Evolutionary conservation across 176 grass and related monocot species (phyloP), one percentile per base, ranked within the genome.

Genomic region (Triticum turgidum): DNA sequence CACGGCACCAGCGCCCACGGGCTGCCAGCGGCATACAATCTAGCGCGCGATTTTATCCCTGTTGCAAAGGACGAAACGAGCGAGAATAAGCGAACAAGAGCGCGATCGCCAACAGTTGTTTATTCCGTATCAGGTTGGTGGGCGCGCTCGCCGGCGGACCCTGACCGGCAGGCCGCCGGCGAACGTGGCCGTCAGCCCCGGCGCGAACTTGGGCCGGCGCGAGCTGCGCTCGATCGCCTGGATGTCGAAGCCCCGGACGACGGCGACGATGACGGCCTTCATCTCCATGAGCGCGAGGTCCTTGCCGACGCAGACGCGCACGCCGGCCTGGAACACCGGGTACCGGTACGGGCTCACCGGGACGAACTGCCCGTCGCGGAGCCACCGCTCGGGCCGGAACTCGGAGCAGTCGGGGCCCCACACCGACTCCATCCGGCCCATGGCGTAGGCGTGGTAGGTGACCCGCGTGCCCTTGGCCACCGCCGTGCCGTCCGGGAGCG

Each of bases 241-340:
- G 45, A 97, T 52, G 80, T 95, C 91, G 71, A 95, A 95, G 41
- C 81, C 69, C 24, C 82, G 80, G 42, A 98, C 82, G 10, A 93
- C 73, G 47, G 91, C 82, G 12, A 91, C 93, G 37, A 90, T 89
- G 18, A 87, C 87, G 24, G 89, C 91, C 89, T 98, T 98, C 91
- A 95, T 98, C 89, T 98, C 88, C 89, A 98, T 92, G 15, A 95
- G 34, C 4, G 95, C 93, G 11, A 98, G 77, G 63, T 98, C 95
- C 85, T 95, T 95, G 30, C 95, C 95, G 62, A 95, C 1, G 85
- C 95, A 98, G 7, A 92, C 90, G 14, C 95, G 93, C 65, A 80
- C 74, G 69, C 95, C 93, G 44, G 67, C 95, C 25, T 98, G 96
- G 86, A 98, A 98, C 0, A 98, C 96, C 0, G 96, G 93, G 93